Evolutionary conservation across 768 basidiomycete species (phyloP).

Genomic region (Boletus reticuloceps): DNA sequence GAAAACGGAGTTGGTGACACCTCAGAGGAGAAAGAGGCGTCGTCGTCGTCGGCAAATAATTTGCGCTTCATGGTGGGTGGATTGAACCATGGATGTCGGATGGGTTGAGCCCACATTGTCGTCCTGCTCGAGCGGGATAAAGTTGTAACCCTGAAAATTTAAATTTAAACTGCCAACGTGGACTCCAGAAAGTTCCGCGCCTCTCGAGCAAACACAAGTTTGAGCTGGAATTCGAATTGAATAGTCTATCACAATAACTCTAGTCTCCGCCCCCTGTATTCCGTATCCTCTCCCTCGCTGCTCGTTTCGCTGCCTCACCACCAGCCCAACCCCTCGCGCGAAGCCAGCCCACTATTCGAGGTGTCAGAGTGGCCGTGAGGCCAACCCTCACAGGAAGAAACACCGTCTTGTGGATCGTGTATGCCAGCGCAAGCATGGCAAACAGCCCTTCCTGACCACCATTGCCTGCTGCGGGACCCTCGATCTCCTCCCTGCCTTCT

Average conservation of each 20-base stretch:
- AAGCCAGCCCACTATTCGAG: conserved; percentile 83
- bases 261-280: conserved; percentile 23
- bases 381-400: conserved; percentile 89
- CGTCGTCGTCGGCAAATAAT: conserved; percentile 13
- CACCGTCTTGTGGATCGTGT: conserved; percentile 92
- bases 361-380: conserved; percentile 82
- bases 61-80: conserved; percentile 42
- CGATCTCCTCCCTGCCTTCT: conserved; percentile 67
- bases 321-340: conserved; percentile 80
- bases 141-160: background rate
- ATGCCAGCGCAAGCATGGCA: conserved; percentile 91
- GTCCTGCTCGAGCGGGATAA: too few relatives aligned
- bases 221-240: conserved; percentile 3
- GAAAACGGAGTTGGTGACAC: conserved; percentile 28
- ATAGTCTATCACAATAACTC: conserved; percentile 3
- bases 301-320: conserved; percentile 57
- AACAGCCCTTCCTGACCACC: conserved; percentile 73
- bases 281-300: conserved; percentile 37
- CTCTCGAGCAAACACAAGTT: too few relatives aligned
- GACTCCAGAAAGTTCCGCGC: conserved; percentile 13
- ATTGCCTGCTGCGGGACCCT: conserved; percentile 34
- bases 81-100: conserved; percentile 46
- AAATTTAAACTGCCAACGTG: background rate
- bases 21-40: conserved; percentile 4
- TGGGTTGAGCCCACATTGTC: conserved; percentile 35